Evolutionary conservation across 352 stramenopile species (phyloP).

Genomic region (Peronospora tabacina): DNA sequence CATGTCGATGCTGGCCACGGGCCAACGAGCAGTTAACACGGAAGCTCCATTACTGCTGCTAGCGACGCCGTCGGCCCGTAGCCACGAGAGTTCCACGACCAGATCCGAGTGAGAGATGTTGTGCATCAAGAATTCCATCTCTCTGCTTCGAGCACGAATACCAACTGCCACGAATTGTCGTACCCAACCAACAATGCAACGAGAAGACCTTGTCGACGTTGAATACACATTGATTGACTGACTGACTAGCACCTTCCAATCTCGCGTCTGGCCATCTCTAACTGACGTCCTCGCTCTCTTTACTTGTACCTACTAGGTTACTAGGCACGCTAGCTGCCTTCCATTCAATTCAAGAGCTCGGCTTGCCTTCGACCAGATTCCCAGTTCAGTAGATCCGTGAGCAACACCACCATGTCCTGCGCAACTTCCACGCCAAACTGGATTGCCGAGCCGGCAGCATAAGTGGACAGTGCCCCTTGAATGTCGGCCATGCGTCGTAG

Average conservation of each 20-base stretch:
- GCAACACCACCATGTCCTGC: conserved; percentile 64
- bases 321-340: conserved; percentile 2
- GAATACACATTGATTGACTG: neutral
- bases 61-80: conserved; percentile 30
- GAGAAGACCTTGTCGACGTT: conserved; percentile 5
- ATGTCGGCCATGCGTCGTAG: conserved; percentile 73
- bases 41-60: conserved; percentile 14
- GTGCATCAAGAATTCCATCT: conserved; percentile 93
- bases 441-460: conserved; percentile 52
- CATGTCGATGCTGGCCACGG: conserved; percentile 11
- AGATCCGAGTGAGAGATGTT: conserved; percentile 96
- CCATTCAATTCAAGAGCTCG: conserved; percentile 40
- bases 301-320: conserved; percentile 12
- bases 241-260: neutral
- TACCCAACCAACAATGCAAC: conserved; percentile 6
- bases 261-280: conserved; percentile 21
- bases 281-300: conserved; percentile 17
- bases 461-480: conserved; percentile 61
- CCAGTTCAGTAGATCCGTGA: conserved; percentile 65
- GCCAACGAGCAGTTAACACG: conserved; percentile 3
- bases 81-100: conserved; percentile 85
- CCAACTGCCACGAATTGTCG: conserved; percentile 9
- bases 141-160: neutral
- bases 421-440: conserved; percentile 74
- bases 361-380: conserved; percentile 47